Conservation (phyloP, 1,284 basidiomycete genomes). For the Tylopilus microsporus region DNA sequence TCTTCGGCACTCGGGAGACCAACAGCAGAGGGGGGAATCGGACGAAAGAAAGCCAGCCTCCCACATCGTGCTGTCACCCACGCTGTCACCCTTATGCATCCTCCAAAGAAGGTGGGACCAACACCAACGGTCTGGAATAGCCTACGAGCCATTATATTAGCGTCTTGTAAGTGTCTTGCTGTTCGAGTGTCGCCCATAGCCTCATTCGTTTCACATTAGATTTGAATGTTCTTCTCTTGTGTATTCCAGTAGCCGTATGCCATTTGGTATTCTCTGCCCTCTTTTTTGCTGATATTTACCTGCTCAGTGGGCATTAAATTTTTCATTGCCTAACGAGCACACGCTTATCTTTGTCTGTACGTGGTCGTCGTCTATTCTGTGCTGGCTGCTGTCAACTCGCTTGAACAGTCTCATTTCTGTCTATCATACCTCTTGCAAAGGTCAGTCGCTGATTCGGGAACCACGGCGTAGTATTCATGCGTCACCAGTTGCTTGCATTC, state of each 20-base stretch:
- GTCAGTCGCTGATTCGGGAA: conserved; percentile 31
- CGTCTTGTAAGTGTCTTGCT: conserved; percentile 43
- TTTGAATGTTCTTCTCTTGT: conserved; percentile 61
- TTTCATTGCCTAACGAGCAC: conserved; percentile 48
- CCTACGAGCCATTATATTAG: conserved; percentile 44
- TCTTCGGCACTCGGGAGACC: conserved; percentile 16
- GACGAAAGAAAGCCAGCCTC: conserved; percentile 14
- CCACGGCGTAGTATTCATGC: not conserved
- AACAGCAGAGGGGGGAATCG: not conserved
- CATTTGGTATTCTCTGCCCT: conserved; percentile 5
- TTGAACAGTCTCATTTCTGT: conserved; percentile 59
- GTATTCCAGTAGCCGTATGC: conserved; percentile 65
- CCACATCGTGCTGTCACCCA: conserved; percentile 17
- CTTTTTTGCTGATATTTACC: conserved; percentile 2
- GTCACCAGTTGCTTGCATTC: conserved; percentile 67
- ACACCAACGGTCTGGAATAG: conserved; percentile 43
- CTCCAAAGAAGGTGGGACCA: conserved; percentile 36
- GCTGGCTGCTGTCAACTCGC: conserved; percentile 6
- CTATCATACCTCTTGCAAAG: conserved; percentile 74
- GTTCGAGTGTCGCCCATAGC: not conserved
- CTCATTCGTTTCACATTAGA: conserved; percentile 36
- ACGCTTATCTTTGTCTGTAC: conserved; percentile 69
- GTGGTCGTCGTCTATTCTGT: conserved; percentile 25
- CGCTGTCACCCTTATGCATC: conserved; percentile 28
- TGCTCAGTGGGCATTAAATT: conserved; percentile 68